Conservation (phyloP, 2,329 filamentous ascomycete genomes). For the Helotiales sp. region DNA sequence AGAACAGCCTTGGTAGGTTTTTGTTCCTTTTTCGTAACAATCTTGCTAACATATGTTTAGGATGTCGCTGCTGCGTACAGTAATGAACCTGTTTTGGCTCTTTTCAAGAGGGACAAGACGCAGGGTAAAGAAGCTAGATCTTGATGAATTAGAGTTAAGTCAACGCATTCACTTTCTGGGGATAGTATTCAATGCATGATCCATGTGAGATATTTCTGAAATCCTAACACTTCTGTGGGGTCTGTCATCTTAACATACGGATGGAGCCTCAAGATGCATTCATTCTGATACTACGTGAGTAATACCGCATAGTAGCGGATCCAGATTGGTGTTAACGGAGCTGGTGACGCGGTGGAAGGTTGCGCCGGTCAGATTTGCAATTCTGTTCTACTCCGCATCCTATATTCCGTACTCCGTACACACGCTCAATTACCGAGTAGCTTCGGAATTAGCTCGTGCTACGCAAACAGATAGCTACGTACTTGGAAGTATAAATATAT, state of each 20-base stretch:
- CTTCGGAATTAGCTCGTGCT: not conserved
- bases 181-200: not conserved
- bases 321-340: not conserved
- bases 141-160: not conserved
- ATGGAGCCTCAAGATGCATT: too few species aligned
- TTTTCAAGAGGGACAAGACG: conserved; percentile 29
- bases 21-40: not conserved
- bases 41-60: not conserved
- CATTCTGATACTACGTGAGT: too few species aligned
- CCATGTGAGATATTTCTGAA: too few species aligned
- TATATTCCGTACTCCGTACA: not conserved
- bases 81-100: conserved; percentile 29
- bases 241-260: too few species aligned
- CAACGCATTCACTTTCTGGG: not conserved
- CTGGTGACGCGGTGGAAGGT: not conserved
- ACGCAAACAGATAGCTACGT: not conserved
- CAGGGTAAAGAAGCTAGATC: not conserved
- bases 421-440: not conserved
- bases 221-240: too few species aligned
- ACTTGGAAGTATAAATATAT: not conserved
- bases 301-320: not conserved
- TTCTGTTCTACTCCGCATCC: not conserved
- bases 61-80: conserved; percentile 38
- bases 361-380: not conserved
- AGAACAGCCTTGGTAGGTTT: conserved; percentile 14